A percentile compares a stretch with the other conserved stretches of the same genome.
Conservation (phyloP, 1,139 yeast genomes). For the Protomyces arabidopsidicola region DNA sequence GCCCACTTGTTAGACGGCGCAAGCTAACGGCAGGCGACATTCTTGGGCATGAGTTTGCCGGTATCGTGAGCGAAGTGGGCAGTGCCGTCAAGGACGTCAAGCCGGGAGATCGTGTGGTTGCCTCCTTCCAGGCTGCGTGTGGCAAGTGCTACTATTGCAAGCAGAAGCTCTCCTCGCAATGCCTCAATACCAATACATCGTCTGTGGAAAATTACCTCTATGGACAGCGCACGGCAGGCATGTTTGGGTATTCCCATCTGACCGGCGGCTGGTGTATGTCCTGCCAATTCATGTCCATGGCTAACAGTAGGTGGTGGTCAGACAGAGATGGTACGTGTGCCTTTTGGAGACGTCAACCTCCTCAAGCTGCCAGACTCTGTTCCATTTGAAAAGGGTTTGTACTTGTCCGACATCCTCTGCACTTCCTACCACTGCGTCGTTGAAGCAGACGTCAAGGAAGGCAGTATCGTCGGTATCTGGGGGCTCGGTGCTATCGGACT, state of each 20-base stretch:
- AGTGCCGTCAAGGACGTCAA: constrained; percentile 41
- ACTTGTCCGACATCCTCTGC: constrained; percentile 28
- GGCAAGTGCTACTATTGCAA: constrained; percentile 42
- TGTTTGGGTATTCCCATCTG: constrained; percentile 30
- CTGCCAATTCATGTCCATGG: not conserved
- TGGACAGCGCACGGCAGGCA: constrained; percentile 29
- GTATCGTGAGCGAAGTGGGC: constrained; percentile 45
- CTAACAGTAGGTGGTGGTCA: constrained; percentile 33
- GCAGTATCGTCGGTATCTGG: constrained; percentile 48
- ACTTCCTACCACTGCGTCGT: constrained; percentile 29
- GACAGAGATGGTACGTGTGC: constrained; percentile 47
- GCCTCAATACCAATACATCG: constrained; percentile 26
- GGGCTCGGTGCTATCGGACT: constrained; percentile 47
- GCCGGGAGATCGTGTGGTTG: constrained; percentile 47
- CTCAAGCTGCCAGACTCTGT: constrained; percentile 28
- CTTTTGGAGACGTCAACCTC: constrained; percentile 40
- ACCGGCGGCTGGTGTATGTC: not conserved
- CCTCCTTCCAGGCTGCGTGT: constrained; percentile 50
- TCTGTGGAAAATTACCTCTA: constrained; percentile 27
- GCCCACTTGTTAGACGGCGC: not conserved
- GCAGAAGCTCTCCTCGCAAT: constrained; percentile 43
- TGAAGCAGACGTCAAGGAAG: constrained; percentile 36
- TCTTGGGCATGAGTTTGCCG: constrained; percentile 55
- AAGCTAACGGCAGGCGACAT: constrained; percentile 39
- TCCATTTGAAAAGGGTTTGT: constrained; percentile 30